Conservation (phyloP, 208 protist species). For the Leishmania mexicana region DNA sequence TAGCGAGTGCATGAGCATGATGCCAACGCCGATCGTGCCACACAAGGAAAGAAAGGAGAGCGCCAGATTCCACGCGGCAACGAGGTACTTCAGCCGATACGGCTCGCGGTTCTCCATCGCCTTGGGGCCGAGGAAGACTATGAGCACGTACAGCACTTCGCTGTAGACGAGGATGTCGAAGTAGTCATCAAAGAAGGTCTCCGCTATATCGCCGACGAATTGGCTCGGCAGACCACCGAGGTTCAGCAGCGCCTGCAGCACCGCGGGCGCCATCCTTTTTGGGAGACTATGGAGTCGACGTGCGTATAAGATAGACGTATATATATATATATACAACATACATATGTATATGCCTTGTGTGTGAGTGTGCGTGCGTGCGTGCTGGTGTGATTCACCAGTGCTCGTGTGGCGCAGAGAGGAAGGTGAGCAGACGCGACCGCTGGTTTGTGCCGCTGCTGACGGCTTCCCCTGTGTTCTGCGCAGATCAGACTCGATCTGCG, state of each 20-base stretch:
- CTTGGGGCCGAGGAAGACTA: slow-evolving; percentile 61
- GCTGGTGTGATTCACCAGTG: neutral
- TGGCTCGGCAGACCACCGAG: slow-evolving; percentile 34
- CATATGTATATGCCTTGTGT: neutral
- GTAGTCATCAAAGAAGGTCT: slow-evolving; percentile 51
- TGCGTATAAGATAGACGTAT: neutral
- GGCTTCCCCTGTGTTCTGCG: too few species aligned
- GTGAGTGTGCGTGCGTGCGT: neutral
- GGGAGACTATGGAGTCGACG: neutral
- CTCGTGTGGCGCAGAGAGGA: neutral
- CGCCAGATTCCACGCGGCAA: slow-evolving; percentile 80
- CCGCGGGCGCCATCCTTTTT: slow-evolving; percentile 7
- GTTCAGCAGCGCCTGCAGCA: slow-evolving; percentile 38
- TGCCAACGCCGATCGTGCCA: slow-evolving; percentile 31
- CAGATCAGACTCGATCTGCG: too few species aligned
- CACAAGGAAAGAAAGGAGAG: slow-evolving; percentile 77
- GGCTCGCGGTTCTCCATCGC: slow-evolving; percentile 68
- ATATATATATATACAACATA: slow-evolving; percentile 6
- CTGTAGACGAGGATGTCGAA: slow-evolving; percentile 51
- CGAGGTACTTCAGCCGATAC: slow-evolving; percentile 52
- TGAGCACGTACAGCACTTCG: slow-evolving; percentile 52
- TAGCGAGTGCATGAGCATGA: slow-evolving; percentile 36
- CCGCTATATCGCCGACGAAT: slow-evolving; percentile 43
- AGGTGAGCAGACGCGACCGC: neutral
- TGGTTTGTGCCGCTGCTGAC: too few species aligned